Evolutionary conservation across 1,284 basidiomycete genomes (phyloP), one percentile per base, ranked within the genome.

Genomic region (Coniophora puteana): DNA sequence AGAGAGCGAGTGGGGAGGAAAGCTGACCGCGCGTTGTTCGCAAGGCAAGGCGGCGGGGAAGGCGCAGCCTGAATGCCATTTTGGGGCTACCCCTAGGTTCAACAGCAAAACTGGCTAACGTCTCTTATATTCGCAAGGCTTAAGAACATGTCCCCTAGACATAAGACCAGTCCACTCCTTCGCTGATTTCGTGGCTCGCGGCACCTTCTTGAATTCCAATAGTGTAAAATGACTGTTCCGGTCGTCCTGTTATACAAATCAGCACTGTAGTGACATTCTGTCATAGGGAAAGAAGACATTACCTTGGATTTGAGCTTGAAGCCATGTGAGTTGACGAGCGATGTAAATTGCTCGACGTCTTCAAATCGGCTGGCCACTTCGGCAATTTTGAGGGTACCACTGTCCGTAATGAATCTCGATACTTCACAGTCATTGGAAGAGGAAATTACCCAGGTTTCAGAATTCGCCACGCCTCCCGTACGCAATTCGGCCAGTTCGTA

Each of bases 111-210:
- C 6, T 16, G 36, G 36, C 36, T 38, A 11, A 57, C 95, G 78
- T 55, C 91, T 80, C 67, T 99, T 99, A 65, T 99, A 99, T 63
- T 98, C 89, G 65, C 96, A 99, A 23, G 93, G 87, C 61, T 93
- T 92, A 45, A 99, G 71, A 28, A 83, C 61, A 49, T 71, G 63
- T 13, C 87, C 84, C 51, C 75, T 74, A 16, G 68, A 63, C 41
- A 82, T 53, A 20, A 93, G 57, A 35, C 68, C 72, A n/a, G 65
- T 59, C 83, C 83, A 89, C 29, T 84, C 81, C 47, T 76, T 69
- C 43, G 83, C 71, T 8, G 66, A 66, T 44, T 74, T 74, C 18
- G 57, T 50, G 45, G 65, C 62, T 29, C 71, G 65, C 1, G 73
- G 54, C 4, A 75, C 62, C 64, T 93, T 95, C 49, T 68, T 72